Conservation (phyloP, 768 basidiomycete species). For the Suillus occidentalis region DNA sequence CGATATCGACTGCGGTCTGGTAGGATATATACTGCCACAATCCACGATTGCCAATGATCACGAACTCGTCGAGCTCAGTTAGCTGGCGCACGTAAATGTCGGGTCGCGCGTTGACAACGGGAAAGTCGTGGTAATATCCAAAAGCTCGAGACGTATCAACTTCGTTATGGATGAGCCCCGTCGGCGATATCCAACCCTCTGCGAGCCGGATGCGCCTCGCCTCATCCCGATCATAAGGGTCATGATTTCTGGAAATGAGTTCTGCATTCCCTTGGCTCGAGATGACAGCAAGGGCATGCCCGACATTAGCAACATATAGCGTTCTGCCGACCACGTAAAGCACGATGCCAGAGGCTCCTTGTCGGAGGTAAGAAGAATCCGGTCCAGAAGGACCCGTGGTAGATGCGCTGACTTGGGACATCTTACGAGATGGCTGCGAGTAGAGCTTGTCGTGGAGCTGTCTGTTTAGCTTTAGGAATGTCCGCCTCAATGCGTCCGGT, state of each 20-base stretch:
- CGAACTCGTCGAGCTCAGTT: conserved; percentile 87
- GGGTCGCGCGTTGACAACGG: conserved; percentile 88
- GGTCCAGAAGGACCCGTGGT: conserved; percentile 32
- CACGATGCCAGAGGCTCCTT: conserved; percentile 83
- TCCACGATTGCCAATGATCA: conserved; percentile 91
- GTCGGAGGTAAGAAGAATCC: conserved; percentile 55
- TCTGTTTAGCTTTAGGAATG: conserved; percentile 87
- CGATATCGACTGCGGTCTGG: conserved; percentile 96
- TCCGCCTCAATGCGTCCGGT: conserved; percentile 76
- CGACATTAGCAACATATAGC: conserved; percentile 88
- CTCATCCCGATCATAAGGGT: conserved; percentile 86
- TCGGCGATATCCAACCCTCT: conserved; percentile 93
- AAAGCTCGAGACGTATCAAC: conserved; percentile 91
- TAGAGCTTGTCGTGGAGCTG: conserved; percentile 70
- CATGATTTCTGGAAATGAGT: conserved; percentile 76
- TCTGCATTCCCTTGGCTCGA: conserved; percentile 75
- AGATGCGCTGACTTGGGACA: conserved; percentile 61
- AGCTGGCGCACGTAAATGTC: conserved; percentile 70
- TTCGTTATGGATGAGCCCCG: conserved; percentile 89
- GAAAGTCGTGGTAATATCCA: conserved; percentile 88
- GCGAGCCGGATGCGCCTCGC: conserved; percentile 84
- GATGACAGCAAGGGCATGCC: conserved; percentile 84
- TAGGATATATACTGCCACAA: conserved; percentile 94
- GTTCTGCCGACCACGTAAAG: conserved; percentile 80
- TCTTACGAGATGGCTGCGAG: conserved; percentile 55